These are phyloP conservation scores for Thamnidium elegans DNA, from an alignment of 192 early-diverging fungal species.

Conservation along the genomic window DNA sequence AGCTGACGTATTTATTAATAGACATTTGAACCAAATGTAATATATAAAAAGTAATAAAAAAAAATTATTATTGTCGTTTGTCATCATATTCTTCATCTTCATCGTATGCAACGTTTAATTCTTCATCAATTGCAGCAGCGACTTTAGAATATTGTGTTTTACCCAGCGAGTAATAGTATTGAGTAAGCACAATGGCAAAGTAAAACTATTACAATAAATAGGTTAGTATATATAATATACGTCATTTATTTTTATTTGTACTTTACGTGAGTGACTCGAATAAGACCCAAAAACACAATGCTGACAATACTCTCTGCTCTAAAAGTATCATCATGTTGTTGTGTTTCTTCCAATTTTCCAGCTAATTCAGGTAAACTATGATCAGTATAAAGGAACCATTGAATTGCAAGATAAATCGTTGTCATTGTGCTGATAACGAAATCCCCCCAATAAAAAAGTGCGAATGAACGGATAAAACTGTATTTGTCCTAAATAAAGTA, in stretches of 20 bases:
- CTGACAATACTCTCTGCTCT: conserved; percentile 32
- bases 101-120: conserved; percentile 6
- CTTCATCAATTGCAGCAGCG: conserved; percentile 9
- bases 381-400: conserved; percentile 39
- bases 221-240: neutral
- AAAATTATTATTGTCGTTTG: neutral
- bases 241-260: neutral
- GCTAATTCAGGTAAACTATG: conserved; percentile 28
- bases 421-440: conserved; percentile 24
- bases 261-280: conserved; percentile 31
- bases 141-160: conserved; percentile 12
- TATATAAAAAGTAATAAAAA: no score
- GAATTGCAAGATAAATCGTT: conserved; percentile 24
- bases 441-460: conserved; percentile 38
- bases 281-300: conserved; percentile 21
- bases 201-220: conserved; percentile 10
- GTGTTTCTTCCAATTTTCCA: conserved; percentile 5
- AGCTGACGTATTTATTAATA: neutral
- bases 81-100: conserved; percentile 1
- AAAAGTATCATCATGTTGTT: conserved; percentile 29
- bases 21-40: no score
- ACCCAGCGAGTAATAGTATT: conserved; percentile 12
- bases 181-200: conserved; percentile 24
- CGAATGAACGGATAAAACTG: conserved; percentile 21
- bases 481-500: conserved; percentile 17